Percentiles rank a stretch among this genome's conserved stretches.
phyloP scores from a whole-genome alignment of 2,329 filamentous ascomycete genomes.

The Neodidymelliopsis sp. region DNA sequence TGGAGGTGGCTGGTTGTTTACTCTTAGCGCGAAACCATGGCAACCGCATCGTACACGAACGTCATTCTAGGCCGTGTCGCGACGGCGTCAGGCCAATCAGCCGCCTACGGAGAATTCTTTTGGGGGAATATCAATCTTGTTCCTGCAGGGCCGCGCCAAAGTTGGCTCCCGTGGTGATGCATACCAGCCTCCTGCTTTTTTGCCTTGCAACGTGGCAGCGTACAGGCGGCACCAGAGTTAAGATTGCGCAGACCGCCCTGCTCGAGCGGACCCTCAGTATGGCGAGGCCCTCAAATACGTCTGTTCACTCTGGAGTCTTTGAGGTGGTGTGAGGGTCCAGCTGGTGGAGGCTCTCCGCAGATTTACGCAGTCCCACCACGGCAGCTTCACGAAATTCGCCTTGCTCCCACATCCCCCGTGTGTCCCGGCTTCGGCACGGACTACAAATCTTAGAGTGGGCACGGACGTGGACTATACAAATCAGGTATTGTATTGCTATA shows the following conservation, averaged over 20 bases:
- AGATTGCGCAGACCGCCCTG: conserved; percentile 19
- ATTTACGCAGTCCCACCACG: conserved; percentile 15
- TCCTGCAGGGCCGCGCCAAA: conserved; percentile 31
- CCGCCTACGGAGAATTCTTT: conserved; percentile 16
- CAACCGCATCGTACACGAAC: conserved; percentile 25
- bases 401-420: conserved; percentile 3
- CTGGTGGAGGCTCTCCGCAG: conserved; percentile 13
- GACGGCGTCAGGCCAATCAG: conserved; percentile 27
- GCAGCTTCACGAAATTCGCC: conserved; percentile 12
- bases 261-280: conserved; percentile 4
- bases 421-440: conserved; percentile 9
- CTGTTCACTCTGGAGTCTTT: no score
- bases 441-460: conserved; percentile 7
- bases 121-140: conserved; percentile 20
- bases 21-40: conserved; percentile 26
- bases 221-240: conserved; percentile 20
- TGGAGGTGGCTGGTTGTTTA: conserved; percentile 40
- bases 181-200: conserved; percentile 37
- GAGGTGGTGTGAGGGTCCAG: not conserved
- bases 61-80: conserved; percentile 29
- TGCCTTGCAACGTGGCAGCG: conserved; percentile 36
- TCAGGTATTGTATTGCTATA: conserved; percentile 14
- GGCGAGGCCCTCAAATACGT: not conserved
- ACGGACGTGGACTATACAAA: conserved; percentile 8
- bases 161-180: conserved; percentile 20